These are phyloP conservation scores for Leucaena leucocephala DNA, from an alignment of 306 rosid species.

Conservation along the genomic window DNA sequence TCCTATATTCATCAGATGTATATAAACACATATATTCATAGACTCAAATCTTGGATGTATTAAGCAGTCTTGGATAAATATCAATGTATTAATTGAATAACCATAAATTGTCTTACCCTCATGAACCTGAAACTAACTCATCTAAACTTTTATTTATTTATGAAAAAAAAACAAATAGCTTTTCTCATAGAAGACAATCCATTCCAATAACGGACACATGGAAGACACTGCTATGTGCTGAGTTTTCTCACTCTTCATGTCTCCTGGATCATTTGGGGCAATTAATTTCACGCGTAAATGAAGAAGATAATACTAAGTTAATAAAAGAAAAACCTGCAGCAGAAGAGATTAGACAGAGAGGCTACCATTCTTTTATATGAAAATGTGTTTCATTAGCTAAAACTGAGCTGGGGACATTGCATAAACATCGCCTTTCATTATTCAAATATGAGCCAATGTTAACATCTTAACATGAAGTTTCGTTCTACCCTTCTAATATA, in stretches of 20 bases:
- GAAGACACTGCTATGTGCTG: neutral
- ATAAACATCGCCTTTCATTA: conserved; percentile 28
- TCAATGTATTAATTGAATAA: neutral
- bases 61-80: neutral
- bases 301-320: neutral
- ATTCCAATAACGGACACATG: neutral
- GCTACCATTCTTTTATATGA: neutral
- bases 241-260: neutral
- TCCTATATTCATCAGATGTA: neutral
- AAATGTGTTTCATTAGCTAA: conserved; percentile 27
- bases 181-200: neutral
- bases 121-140: neutral
- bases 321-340: neutral
- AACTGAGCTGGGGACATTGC: conserved; percentile 37
- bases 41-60: neutral
- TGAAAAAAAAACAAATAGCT: neutral
- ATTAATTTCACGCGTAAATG: conserved; percentile 33
- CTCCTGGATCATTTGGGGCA: neutral
- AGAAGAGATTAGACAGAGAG: neutral
- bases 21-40: neutral
- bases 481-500: conserved; percentile 9
- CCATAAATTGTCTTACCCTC: neutral
- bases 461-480: conserved; percentile 14
- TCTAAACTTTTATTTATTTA: neutral
- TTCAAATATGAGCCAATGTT: neutral